Evolutionary conservation across 2,329 filamentous ascomycete genomes (phyloP).

Genomic region (Pseudocercospora crystallina): DNA sequence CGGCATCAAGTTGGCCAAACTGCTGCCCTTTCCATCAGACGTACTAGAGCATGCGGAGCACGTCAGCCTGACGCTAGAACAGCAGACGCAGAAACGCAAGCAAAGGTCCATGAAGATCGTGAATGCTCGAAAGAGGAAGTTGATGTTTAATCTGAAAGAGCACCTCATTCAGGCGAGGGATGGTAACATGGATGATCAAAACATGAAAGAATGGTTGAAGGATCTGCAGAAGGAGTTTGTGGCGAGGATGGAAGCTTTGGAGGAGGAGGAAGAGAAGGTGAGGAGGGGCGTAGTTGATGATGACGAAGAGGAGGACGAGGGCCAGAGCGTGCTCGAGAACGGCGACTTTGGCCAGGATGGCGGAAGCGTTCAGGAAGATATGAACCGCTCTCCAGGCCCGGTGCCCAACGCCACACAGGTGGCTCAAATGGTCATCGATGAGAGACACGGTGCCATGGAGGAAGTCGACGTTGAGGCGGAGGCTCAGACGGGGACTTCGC

Average conservation of each 20-base stretch:
- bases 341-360: background rate
- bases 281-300: conserved; percentile 3
- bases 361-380: too few relatives aligned
- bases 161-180: conserved; percentile 67
- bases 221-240: conserved; percentile 75
- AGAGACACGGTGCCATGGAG: too few relatives aligned
- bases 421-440: too few relatives aligned
- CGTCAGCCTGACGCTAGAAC: conserved; percentile 63
- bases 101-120: conserved; percentile 59
- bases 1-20: conserved; percentile 75
- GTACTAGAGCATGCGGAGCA: conserved; percentile 68
- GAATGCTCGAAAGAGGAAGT: conserved; percentile 64
- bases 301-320: conserved; percentile 5
- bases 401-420: too few relatives aligned
- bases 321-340: background rate
- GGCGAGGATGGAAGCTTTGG: conserved; percentile 66
- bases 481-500: too few relatives aligned
- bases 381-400: too few relatives aligned
- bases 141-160: conserved; percentile 72
- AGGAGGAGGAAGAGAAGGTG: conserved; percentile 41
- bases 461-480: too few relatives aligned
- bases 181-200: conserved; percentile 63
- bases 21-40: conserved; percentile 67
- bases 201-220: conserved; percentile 63
- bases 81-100: conserved; percentile 58